Percentiles rank a stretch among this genome's conserved stretches.
phyloP scores from a whole-genome alignment of 106 monocot species.

The Allium fistulosum region DNA sequence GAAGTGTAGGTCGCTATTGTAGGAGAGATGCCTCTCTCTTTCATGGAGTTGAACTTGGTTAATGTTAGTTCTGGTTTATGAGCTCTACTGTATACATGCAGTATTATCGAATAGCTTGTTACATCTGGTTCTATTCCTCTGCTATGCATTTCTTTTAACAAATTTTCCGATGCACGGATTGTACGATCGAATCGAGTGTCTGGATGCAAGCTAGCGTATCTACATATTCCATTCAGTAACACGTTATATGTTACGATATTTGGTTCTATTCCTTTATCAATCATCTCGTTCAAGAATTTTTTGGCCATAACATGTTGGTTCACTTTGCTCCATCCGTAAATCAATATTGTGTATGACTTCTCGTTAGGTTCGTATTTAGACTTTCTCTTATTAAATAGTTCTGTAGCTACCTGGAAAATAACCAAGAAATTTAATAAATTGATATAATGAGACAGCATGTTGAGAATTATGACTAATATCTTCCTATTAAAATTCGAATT shows the following conservation, averaged over 20 bases:
- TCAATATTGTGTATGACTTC: constrained; percentile 80
- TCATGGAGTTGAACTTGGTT: constrained; percentile 51
- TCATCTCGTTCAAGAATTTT: constrained; percentile 71
- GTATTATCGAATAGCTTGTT: constrained; percentile 78
- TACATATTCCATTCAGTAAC: constrained; percentile 75
- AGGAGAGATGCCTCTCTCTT: constrained; percentile 72
- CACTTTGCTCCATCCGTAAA: constrained; percentile 92
- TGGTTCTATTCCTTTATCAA: constrained; percentile 59
- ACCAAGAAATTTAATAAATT: neutral
- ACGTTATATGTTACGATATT: constrained; percentile 89
- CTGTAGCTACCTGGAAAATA: constrained; percentile 68
- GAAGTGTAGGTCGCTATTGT: constrained; percentile 90
- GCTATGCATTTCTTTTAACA: constrained; percentile 60
- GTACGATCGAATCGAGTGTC: constrained; percentile 68
- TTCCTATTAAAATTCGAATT: too few relatives aligned
- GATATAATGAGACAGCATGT: too few relatives aligned
- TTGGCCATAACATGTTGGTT: constrained; percentile 56
- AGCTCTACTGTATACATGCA: constrained; percentile 89
- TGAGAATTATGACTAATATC: too few relatives aligned
- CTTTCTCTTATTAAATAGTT: constrained; percentile 88
- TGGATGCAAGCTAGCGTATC: constrained; percentile 77
- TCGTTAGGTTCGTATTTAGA: constrained; percentile 47
- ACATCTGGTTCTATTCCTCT: constrained; percentile 87
- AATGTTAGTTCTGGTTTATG: constrained; percentile 79
- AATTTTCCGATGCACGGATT: constrained; percentile 40